Conservation (phyloP, 2,329 filamentous ascomycete genomes). For the Cryoendolithus antarcticus region DNA sequence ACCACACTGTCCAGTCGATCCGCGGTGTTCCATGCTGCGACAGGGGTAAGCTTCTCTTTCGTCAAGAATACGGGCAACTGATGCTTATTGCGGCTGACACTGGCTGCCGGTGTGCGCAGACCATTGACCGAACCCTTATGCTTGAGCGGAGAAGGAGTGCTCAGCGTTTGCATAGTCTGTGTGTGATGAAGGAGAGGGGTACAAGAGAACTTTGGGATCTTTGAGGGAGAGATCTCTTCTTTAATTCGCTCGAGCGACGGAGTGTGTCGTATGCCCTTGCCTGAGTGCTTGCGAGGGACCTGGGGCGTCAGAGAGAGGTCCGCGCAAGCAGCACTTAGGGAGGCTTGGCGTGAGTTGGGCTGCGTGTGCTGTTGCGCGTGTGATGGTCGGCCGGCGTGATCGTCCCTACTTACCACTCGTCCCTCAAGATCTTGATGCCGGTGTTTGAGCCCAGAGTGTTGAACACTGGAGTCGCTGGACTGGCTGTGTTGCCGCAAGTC, state of each 20-base stretch:
- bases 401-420: conserved; percentile 3
- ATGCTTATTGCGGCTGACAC: conserved; percentile 17
- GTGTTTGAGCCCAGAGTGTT: conserved; percentile 5
- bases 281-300: conserved; percentile 1
- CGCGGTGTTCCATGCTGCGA: conserved; percentile 68
- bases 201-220: conserved; percentile 24
- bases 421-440: neutral
- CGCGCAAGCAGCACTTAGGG: conserved; percentile 18
- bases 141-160: conserved; percentile 19
- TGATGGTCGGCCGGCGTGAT: conserved; percentile 6
- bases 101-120: conserved; percentile 16
- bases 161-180: conserved; percentile 17
- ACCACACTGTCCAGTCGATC: conserved; percentile 58
- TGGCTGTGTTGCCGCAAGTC: conserved; percentile 14
- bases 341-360: conserved; percentile 19
- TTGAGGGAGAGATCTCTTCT: conserved; percentile 20
- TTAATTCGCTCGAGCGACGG: conserved; percentile 21
- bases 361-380: conserved; percentile 1
- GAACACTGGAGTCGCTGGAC: conserved; percentile 6
- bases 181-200: conserved; percentile 18
- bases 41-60: conserved; percentile 33
- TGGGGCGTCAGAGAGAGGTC: conserved; percentile 16
- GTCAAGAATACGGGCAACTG: conserved; percentile 64
- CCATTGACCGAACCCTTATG: conserved; percentile 14
- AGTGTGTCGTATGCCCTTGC: conserved; percentile 8